Conservation (phyloP, 2,329 filamentous ascomycete genomes). For the Fusarium xyrophilum region DNA sequence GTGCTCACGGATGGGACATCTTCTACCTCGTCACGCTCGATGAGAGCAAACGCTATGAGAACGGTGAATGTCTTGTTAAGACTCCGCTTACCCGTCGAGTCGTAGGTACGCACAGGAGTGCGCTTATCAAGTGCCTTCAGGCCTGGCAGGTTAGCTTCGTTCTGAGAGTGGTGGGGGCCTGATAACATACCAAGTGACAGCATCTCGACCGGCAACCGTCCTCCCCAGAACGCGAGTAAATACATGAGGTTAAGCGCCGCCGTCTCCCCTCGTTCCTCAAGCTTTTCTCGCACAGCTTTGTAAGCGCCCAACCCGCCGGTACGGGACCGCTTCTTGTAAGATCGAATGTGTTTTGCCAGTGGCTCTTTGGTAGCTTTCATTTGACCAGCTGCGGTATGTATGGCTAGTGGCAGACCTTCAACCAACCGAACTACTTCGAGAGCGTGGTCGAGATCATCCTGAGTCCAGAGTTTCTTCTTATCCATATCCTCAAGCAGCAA, state of each 20-base stretch:
- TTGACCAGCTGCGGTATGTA: slow-evolving; percentile 35
- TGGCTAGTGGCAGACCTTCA: slow-evolving; percentile 31
- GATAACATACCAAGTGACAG: slow-evolving; percentile 31
- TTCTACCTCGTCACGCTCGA: slow-evolving; percentile 39
- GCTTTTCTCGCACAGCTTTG: slow-evolving; percentile 34
- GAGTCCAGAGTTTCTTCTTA: slow-evolving; percentile 33
- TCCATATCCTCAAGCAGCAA: slow-evolving; percentile 38
- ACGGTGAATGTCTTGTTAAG: slow-evolving; percentile 39
- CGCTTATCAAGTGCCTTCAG: slow-evolving; percentile 35
- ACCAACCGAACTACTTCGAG: slow-evolving; percentile 30
- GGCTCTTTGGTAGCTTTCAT: slow-evolving; percentile 35
- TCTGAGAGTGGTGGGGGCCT: background rate
- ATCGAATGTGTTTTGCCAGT: slow-evolving; percentile 37
- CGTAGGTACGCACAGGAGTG: slow-evolving; percentile 32
- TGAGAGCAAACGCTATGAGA: slow-evolving; percentile 38
- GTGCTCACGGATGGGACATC: slow-evolving; percentile 28
- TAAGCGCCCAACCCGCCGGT: slow-evolving; percentile 34
- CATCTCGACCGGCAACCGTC: slow-evolving; percentile 36
- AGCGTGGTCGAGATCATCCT: slow-evolving; percentile 32
- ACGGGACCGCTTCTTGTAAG: slow-evolving; percentile 33
- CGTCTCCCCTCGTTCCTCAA: slow-evolving; percentile 36
- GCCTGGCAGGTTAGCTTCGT: slow-evolving; percentile 9
- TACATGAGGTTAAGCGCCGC: slow-evolving; percentile 39
- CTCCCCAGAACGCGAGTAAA: slow-evolving; percentile 36
- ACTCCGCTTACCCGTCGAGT: slow-evolving; percentile 30